phyloP scores from a whole-genome alignment of 371 early-diverging fungal species.

The Apophysomyces sp. region DNA sequence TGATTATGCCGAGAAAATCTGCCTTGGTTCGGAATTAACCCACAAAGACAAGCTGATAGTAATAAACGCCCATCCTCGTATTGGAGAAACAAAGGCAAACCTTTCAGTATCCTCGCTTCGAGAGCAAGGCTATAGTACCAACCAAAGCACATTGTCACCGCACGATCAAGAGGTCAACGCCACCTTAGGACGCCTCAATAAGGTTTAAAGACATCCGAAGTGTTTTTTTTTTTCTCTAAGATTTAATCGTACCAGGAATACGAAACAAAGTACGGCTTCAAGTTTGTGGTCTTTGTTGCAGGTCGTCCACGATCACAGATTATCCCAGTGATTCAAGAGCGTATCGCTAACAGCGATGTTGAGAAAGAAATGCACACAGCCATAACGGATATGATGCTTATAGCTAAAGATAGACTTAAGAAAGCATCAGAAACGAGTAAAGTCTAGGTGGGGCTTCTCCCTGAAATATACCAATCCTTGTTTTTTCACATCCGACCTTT shows the following conservation, averaged over 20 bases:
- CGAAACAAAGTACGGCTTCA: constrained; percentile 84
- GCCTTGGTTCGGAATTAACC: constrained; percentile 50
- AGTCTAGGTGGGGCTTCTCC: constrained; percentile 9
- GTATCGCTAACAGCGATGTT: constrained; percentile 49
- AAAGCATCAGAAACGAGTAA: constrained; percentile 40
- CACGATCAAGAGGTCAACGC: constrained; percentile 39
- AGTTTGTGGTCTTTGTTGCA: constrained; percentile 89
- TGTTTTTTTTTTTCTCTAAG: neutral
- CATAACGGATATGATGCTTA: constrained; percentile 71
- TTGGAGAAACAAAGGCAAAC: constrained; percentile 72
- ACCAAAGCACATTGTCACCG: constrained; percentile 15
- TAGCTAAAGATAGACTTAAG: constrained; percentile 75
- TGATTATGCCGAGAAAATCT: constrained; percentile 53
- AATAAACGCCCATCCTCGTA: constrained; percentile 89
- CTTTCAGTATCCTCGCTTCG: constrained; percentile 72
- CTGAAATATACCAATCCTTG: neutral
- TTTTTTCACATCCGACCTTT: neutral
- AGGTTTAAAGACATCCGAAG: constrained; percentile 51
- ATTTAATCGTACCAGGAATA: constrained; percentile 53
- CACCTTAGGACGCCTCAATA: constrained; percentile 52
- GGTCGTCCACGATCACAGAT: constrained; percentile 71
- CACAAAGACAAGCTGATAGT: constrained; percentile 66
- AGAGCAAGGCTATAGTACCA: constrained; percentile 71
- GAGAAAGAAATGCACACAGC: constrained; percentile 65
- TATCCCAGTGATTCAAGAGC: constrained; percentile 70